Base-by-base conservation (phyloP, 139 green algal species). In the Chlamydomonas asymmetrica region DNA sequence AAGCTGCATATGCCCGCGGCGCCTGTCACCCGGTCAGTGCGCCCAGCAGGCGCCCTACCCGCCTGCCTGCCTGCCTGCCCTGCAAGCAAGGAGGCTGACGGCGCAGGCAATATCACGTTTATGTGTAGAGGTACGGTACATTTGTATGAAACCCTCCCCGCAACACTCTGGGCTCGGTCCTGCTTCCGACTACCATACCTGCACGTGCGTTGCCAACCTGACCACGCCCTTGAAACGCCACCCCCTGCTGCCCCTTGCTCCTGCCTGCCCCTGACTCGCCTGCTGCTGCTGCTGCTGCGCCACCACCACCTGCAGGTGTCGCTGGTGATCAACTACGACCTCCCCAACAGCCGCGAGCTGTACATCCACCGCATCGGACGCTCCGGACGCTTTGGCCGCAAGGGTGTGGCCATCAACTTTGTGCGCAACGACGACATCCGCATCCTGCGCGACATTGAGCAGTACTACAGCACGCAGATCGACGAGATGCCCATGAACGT, bases 241-340 rank as follows among this genome's bases (percentile, higher is more conserved):
- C 29, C 59, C 10, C n/a, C n/a, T n/a, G n/a, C 38, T 50, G 13
- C 37, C 8, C 32, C 20, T 23, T 50, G 63, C 9, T 63, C 18
- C 20, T 35, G 18, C 31, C 38, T 49, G 34, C 35, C 31, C 29
- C 20, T 61, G 66, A 34, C 40, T 54, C 54, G 20, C 18, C 40
- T 49, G 65, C 29, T 67, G 10, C 6, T 27, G 6, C 31, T 76
- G 70, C 18, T 75, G 18, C 50, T 18, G 9, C 1, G 0, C 0
- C n/a, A 43, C 1, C 8, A 18, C 1, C 25, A 0, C 13, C 3
- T 34, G 10, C 88, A 96, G 89, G 96, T 99, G 66, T 98, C 94
- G 1, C 86, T 99, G 76, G 97, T 99, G 52, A 99, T 99, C 89
- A 99, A 99, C 91, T 99, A 99, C 69, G 97, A 99, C 86, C 88